A percentile compares a stretch with the other conserved stretches of the same genome.
Conservation (phyloP, 2,329 filamentous ascomycete species). For the Pseudogymnoascus sp. region DNA sequence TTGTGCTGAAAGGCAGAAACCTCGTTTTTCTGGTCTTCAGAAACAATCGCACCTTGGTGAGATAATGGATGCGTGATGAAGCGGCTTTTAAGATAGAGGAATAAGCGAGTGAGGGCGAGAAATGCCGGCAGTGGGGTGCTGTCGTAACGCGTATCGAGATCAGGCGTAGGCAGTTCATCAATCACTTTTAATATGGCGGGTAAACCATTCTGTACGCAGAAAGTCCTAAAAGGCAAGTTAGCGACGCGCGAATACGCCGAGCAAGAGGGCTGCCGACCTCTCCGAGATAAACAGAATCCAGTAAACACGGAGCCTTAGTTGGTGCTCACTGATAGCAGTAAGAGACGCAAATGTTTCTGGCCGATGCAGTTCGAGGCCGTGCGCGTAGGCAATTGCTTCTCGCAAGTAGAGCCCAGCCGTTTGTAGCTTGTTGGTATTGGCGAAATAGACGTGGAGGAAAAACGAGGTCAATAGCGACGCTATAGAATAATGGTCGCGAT, state of each 20-base stretch:
- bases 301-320: neutral
- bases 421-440: neutral
- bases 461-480: neutral
- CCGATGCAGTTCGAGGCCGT: neutral
- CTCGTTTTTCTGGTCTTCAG: neutral
- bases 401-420: neutral
- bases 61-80: neutral
- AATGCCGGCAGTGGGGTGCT: neutral
- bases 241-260: neutral
- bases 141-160: neutral
- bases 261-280: neutral
- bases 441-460: neutral
- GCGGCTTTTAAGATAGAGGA: neutral
- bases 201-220: neutral
- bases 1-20: neutral
- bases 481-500: neutral
- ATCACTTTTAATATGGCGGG: neutral
- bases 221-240: neutral
- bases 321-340: neutral
- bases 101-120: neutral
- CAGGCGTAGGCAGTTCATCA: neutral
- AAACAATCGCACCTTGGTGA: neutral
- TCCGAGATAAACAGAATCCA: neutral
- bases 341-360: neutral
- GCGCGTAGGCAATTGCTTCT: neutral